Percentiles rank a stretch among this genome's conserved stretches.
Evolutionary conservation across 768 basidiomycete species (phyloP).

Genomic region (Sarcodon sp.): DNA sequence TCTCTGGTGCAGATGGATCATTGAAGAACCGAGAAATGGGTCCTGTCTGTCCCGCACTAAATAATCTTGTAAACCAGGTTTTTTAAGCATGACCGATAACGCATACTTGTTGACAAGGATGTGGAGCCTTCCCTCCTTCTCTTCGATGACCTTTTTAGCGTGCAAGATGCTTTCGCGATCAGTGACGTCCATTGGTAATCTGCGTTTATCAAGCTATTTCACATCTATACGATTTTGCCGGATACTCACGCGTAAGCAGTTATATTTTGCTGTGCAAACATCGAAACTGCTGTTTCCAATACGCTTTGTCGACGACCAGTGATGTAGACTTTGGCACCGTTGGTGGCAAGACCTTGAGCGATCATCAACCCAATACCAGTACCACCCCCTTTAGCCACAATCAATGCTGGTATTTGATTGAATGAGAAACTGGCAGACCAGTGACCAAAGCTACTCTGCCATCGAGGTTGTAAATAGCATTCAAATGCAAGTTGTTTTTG

Average conservation of each 20-base stretch:
- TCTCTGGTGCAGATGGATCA: conserved; percentile 40
- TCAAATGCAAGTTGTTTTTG: not conserved
- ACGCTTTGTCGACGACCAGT: conserved; percentile 57
- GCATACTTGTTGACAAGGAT: conserved; percentile 75
- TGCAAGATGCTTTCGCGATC: conserved; percentile 49
- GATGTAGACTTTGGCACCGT: conserved; percentile 75
- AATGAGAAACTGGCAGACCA: conserved; percentile 8
- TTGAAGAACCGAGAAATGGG: conserved; percentile 48
- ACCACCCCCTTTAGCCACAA: conserved; percentile 16
- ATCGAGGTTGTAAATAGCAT: conserved; percentile 27
- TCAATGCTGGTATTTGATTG: not conserved
- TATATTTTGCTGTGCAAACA: conserved; percentile 36
- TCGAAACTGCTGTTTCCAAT: conserved; percentile 33
- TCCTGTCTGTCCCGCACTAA: conserved; percentile 65
- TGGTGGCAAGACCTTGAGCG: conserved; percentile 57
- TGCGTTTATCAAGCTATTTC: conserved; percentile 11
- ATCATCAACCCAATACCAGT: conserved; percentile 54
- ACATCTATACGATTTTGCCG: not conserved
- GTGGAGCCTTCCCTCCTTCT: conserved; percentile 58
- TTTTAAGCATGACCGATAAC: not conserved
- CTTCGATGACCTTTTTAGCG: conserved; percentile 38
- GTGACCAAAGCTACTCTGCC: conserved; percentile 42
- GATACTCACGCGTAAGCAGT: conserved; percentile 43
- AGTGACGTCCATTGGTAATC: conserved; percentile 63
- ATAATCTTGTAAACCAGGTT: not conserved